Percentiles rank a stretch among this genome's conserved stretches.
Evolutionary conservation across 164 flowering plant genomes (phyloP).

Genomic region (Cinnamomum micranthum): DNA sequence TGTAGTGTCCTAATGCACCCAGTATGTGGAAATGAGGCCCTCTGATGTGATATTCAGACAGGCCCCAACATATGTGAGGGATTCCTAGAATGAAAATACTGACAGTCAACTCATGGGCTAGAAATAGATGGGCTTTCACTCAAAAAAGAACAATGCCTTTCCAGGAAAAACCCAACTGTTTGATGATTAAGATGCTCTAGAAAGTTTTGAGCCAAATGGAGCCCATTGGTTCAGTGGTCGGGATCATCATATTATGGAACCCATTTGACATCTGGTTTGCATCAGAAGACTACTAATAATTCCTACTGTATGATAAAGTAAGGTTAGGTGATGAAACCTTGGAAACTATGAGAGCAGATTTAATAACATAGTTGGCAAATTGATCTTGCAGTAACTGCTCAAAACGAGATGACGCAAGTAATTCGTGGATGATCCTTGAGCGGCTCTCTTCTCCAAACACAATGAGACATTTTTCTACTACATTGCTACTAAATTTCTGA

Average conservation of each 20-base stretch:
- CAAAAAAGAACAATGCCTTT: neutral
- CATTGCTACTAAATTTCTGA: conserved; percentile 58
- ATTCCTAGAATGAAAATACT: neutral
- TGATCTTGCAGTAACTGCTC: conserved; percentile 44
- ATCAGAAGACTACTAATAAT: neutral
- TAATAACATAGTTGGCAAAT: conserved; percentile 43
- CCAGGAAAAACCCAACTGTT: neutral
- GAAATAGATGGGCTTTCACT: neutral
- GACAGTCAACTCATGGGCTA: too few species aligned
- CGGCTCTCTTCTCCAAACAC: conserved; percentile 22
- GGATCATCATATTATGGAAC: neutral
- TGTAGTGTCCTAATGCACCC: neutral
- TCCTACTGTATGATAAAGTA: neutral
- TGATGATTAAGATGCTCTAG: neutral
- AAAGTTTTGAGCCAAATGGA: neutral
- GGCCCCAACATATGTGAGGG: neutral
- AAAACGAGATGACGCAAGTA: conserved; percentile 31
- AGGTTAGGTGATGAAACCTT: conserved; percentile 29
- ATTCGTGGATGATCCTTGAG: conserved; percentile 33
- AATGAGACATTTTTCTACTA: conserved; percentile 42
- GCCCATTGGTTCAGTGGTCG: neutral
- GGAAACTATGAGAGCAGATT: conserved; percentile 33
- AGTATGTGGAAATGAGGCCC: neutral
- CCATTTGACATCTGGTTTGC: neutral
- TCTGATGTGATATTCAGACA: neutral